Percentiles rank a stretch among this genome's conserved stretches.
Conservation (phyloP, 129 eudicot genomes). For the Kitagawia praeruptora region DNA sequence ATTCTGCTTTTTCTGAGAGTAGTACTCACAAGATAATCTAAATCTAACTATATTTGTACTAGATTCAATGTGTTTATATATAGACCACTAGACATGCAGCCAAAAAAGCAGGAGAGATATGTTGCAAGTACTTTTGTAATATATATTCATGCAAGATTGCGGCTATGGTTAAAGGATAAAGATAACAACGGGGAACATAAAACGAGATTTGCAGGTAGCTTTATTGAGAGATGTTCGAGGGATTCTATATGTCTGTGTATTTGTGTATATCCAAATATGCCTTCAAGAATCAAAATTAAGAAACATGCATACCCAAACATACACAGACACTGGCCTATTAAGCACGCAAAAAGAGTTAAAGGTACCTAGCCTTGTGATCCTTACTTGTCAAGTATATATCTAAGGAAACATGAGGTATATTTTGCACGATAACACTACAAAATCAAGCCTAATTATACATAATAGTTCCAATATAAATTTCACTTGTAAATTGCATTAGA, state of each 20-base stretch:
- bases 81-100: conserved; percentile 4
- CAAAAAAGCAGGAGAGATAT: neutral
- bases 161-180: neutral
- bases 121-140: neutral
- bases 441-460: neutral
- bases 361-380: neutral
- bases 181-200: neutral
- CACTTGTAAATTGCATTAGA: neutral
- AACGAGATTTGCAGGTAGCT: neutral
- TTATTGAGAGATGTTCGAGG: neutral
- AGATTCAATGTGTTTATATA: neutral
- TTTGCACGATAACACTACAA: neutral
- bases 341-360: neutral
- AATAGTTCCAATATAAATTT: neutral
- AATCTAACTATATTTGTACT: neutral
- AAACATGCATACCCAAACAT: neutral
- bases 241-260: neutral
- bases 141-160: neutral
- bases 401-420: too few relatives aligned
- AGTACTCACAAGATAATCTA: neutral
- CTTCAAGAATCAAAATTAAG: neutral
- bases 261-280: neutral
- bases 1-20: neutral
- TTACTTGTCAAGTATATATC: too few relatives aligned
- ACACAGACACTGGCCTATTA: neutral